These are phyloP conservation scores for Zelopaecilomyces penicillatus DNA, from an alignment of 2,329 filamentous ascomycete genomes.

Conservation along the genomic window DNA sequence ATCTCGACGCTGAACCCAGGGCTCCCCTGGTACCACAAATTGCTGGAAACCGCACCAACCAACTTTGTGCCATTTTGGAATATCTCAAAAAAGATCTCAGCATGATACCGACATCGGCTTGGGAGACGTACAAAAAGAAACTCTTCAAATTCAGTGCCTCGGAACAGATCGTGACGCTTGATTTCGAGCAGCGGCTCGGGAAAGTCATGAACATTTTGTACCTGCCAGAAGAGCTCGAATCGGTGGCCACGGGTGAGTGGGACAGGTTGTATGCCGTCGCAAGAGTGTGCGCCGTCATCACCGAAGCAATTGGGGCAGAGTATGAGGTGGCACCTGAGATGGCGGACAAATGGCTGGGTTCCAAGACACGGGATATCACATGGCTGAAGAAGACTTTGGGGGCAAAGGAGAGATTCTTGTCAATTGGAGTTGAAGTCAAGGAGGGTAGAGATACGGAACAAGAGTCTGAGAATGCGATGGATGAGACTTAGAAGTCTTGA, in stretches of 20 bases:
- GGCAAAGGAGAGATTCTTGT: neutral
- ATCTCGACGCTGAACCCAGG: neutral
- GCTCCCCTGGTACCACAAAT: neutral
- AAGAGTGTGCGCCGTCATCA: slow-evolving; percentile 18
- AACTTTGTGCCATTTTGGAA: slow-evolving; percentile 2
- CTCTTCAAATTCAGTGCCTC: slow-evolving; percentile 13
- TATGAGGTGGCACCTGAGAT: slow-evolving; percentile 12
- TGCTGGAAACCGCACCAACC: slow-evolving; percentile 2
- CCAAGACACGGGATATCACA: slow-evolving; percentile 16
- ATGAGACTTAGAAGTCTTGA: no score
- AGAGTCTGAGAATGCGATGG: no score
- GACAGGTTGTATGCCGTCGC: slow-evolving; percentile 17
- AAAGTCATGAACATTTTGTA: slow-evolving; percentile 19
- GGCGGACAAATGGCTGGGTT: slow-evolving; percentile 16
- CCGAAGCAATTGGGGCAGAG: slow-evolving; percentile 14
- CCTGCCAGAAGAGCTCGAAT: slow-evolving; percentile 19
- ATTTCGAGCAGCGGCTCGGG: slow-evolving; percentile 14
- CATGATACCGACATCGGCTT: slow-evolving; percentile 13
- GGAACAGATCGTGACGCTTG: slow-evolving; percentile 6
- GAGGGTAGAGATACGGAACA: no score
- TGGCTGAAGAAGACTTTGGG: slow-evolving; percentile 16
- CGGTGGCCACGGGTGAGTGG: slow-evolving; percentile 16
- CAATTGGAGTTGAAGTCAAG: neutral
- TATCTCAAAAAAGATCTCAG: slow-evolving; percentile 5
- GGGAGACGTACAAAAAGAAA: slow-evolving; percentile 16